Percentiles rank a stretch among this genome's conserved stretches.
Conservation (phyloP, 23 red algal species). For the Gracilaria gracilis region DNA sequence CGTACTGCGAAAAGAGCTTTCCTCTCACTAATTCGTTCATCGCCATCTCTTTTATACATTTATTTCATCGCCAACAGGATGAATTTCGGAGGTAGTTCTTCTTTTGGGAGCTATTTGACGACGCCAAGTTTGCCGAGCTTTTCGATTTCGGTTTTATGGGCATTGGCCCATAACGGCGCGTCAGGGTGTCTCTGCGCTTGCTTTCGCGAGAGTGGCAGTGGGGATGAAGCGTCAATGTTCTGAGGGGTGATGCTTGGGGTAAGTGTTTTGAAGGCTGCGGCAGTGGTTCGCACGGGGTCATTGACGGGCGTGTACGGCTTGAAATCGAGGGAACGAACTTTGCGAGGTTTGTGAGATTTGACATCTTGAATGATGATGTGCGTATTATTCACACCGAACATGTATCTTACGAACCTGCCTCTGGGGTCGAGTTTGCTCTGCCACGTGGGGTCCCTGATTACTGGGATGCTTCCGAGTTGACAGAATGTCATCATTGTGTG, state of each 20-base stretch:
- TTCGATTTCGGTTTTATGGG: slow-evolving; percentile 12
- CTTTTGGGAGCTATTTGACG: slow-evolving; percentile 23
- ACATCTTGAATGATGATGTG: slow-evolving; percentile 6
- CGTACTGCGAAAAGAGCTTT: slow-evolving; percentile 32
- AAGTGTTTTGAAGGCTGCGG: neutral
- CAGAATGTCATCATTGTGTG: neutral
- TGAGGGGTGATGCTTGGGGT: neutral
- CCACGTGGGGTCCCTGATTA: neutral
- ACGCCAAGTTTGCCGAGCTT: slow-evolving; percentile 6
- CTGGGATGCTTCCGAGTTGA: slow-evolving; percentile 3
- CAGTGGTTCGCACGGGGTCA: neutral
- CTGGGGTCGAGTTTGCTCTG: neutral
- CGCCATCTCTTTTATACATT: neutral
- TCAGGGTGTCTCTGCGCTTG: slow-evolving; percentile 42
- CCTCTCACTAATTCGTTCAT: neutral
- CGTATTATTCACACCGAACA: neutral
- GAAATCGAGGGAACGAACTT: slow-evolving; percentile 29
- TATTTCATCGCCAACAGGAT: slow-evolving; percentile 30
- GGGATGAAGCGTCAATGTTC: too few species aligned
- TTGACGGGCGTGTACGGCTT: neutral
- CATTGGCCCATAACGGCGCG: neutral
- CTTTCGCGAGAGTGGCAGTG: neutral
- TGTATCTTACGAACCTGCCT: neutral
- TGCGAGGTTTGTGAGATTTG: neutral
- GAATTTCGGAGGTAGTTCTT: neutral